phyloP scores from a whole-genome alignment of 78 protist species.

The Dictyostelium citrinum region DNA sequence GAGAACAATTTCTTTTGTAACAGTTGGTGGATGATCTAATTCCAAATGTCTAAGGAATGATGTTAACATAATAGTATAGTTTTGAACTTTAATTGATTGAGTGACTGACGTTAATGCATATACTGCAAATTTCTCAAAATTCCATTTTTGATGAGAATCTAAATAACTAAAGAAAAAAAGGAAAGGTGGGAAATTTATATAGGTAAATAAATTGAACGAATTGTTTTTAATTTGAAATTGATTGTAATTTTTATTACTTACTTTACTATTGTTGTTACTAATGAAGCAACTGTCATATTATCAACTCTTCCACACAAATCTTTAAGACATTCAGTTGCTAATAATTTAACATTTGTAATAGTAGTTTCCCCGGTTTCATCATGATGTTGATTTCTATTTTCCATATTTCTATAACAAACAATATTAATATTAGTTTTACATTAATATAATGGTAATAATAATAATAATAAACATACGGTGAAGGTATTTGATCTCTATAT shows the following conservation, averaged over 20 bases:
- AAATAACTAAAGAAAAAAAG: conserved; percentile 10
- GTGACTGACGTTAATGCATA: conserved; percentile 39
- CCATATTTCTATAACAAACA: background rate
- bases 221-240: no score
- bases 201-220: no score
- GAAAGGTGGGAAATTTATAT: background rate
- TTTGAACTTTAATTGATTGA: conserved; percentile 50
- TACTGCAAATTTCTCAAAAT: background rate
- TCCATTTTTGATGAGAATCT: conserved; percentile 60
- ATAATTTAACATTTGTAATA: conserved; percentile 21
- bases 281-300: conserved; percentile 46
- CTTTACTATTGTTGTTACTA: conserved; percentile 36
- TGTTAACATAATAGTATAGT: conserved; percentile 41
- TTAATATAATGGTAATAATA: no score
- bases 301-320: conserved; percentile 61
- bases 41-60: conserved; percentile 55
- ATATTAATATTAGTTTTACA: no score
- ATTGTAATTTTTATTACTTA: background rate
- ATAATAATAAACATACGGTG: conserved; percentile 65
- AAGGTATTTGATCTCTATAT: conserved; percentile 68
- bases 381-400: background rate
- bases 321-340: conserved; percentile 50
- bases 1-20: conserved; percentile 19
- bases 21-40: conserved; percentile 29
- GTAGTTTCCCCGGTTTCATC: background rate